A percentile compares a stretch with the other conserved stretches of the same genome.
phyloP scores from a whole-genome alignment of 2,329 filamentous ascomycete species.

The Tothia fuscella region DNA sequence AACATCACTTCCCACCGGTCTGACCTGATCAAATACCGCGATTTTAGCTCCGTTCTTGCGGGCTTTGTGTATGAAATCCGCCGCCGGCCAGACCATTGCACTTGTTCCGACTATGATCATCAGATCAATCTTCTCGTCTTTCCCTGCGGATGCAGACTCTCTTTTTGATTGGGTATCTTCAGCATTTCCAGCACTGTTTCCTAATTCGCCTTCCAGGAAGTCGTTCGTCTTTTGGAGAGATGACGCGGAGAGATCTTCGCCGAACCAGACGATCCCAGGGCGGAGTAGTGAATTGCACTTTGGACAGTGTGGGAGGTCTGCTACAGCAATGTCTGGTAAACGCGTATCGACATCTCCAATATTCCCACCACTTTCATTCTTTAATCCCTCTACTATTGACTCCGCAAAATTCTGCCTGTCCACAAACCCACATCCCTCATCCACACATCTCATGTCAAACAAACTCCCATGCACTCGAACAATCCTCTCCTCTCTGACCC shows the following conservation, averaged over 20 bases:
- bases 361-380: not conserved
- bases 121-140: slow-evolving; percentile 14
- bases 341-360: slow-evolving; percentile 10
- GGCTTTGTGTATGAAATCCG: slow-evolving; percentile 16
- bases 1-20: not conserved
- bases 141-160: no score
- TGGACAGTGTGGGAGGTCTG: slow-evolving; percentile 14
- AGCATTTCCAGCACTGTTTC: no score
- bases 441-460: slow-evolving; percentile 14
- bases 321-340: slow-evolving; percentile 10
- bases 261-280: slow-evolving; percentile 16
- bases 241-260: slow-evolving; percentile 9
- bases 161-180: no score
- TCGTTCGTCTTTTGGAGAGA: not conserved
- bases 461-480: slow-evolving; percentile 14
- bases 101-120: slow-evolving; percentile 18
- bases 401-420: not conserved
- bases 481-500: slow-evolving; percentile 12
- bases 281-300: slow-evolving; percentile 13
- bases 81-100: slow-evolving; percentile 16
- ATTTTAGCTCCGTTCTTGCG: slow-evolving; percentile 15
- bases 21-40: slow-evolving; percentile 16
- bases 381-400: not conserved
- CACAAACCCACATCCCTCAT: not conserved
- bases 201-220: no score